phyloP scores from a whole-genome alignment of 768 basidiomycete genomes.

The Termitomyces sp. region DNA sequence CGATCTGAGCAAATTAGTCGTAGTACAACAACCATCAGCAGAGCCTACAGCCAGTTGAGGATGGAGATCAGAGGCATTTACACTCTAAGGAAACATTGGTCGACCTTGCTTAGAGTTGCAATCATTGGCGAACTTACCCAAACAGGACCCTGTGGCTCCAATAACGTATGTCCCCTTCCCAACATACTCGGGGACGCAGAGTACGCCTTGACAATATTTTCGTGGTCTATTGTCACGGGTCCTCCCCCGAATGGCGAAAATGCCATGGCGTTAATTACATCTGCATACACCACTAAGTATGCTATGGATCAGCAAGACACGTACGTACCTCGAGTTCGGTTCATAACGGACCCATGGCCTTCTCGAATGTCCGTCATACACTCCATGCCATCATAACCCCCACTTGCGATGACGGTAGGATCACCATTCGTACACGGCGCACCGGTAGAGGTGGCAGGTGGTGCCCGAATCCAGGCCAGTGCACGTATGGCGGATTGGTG shows the following conservation, averaged over 20 bases:
- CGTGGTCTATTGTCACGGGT: constrained; percentile 75
- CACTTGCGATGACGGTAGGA: constrained; percentile 70
- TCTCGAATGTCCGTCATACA: constrained; percentile 76
- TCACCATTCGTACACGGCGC: constrained; percentile 40
- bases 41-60: constrained; percentile 79
- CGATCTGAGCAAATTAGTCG: constrained; percentile 64
- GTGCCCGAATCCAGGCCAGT: constrained; percentile 68
- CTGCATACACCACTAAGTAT: constrained; percentile 26
- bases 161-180: constrained; percentile 62
- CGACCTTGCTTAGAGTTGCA: neutral
- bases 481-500: constrained; percentile 81
- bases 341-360: constrained; percentile 58
- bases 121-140: constrained; percentile 55
- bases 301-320: neutral
- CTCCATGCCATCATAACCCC: constrained; percentile 76
- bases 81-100: constrained; percentile 36
- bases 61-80: constrained; percentile 79
- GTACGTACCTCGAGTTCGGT: constrained; percentile 64
- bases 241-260: constrained; percentile 68
- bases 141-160: constrained; percentile 74
- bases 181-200: constrained; percentile 68
- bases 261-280: constrained; percentile 62
- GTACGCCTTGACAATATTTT: constrained; percentile 73
- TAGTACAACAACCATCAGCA: constrained; percentile 77
- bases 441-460: constrained; percentile 46